A percentile compares a stretch with the other conserved stretches of the same genome.
phyloP scores from a whole-genome alignment of 257 asterid genomes.

The Nyctanthes arbortristis region DNA sequence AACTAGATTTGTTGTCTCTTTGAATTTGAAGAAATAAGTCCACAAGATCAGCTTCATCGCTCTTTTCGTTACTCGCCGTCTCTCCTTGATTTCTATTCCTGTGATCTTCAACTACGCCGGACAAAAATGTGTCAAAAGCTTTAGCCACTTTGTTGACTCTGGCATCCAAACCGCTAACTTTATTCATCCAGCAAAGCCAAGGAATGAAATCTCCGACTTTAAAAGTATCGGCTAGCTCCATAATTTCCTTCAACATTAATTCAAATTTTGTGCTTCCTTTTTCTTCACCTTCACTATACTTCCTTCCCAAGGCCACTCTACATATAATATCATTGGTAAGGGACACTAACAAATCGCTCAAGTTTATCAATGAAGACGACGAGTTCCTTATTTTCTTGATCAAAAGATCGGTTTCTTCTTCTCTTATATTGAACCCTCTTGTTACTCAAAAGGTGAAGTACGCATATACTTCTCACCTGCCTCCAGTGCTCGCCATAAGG shows the following conservation, averaged over 20 bases:
- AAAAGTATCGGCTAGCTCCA: constrained; percentile 17
- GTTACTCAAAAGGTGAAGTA: no score
- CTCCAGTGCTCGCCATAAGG: no score
- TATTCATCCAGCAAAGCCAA: constrained; percentile 25
- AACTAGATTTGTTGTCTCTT: background rate
- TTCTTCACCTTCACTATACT: constrained; percentile 21
- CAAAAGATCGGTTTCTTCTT: constrained; percentile 24
- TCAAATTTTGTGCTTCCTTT: constrained; percentile 17
- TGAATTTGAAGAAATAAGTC: constrained; percentile 23
- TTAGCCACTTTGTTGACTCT: no score
- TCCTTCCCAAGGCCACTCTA: no score
- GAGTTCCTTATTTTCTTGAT: constrained; percentile 1
- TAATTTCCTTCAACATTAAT: background rate
- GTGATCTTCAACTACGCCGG: no score
- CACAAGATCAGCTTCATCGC: constrained; percentile 12
- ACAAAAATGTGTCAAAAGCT: no score
- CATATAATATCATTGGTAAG: no score
- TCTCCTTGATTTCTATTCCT: background rate
- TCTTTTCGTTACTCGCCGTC: background rate
- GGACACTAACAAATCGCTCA: constrained; percentile 3
- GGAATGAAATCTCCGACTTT: constrained; percentile 22
- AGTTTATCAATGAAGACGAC: no score
- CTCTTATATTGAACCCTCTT: no score
- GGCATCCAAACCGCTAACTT: no score
- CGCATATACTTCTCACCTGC: no score